Evolutionary conservation across 2,329 filamentous ascomycete genomes (phyloP), one percentile per base, ranked within the genome.

Genomic region (Teratosphaeria destructans): DNA sequence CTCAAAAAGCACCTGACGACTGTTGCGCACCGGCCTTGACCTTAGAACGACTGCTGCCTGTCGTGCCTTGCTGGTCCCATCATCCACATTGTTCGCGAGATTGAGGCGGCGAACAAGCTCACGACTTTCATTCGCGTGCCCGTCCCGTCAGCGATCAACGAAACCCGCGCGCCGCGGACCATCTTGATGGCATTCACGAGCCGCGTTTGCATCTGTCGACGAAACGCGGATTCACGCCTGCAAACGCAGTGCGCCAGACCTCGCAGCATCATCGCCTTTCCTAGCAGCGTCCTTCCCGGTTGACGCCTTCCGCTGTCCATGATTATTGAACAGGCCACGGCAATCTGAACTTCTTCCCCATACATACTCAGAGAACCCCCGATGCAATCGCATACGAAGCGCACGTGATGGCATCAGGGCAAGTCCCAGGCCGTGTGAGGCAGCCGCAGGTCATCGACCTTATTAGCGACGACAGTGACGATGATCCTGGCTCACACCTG

Each of bases 391-490:
- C 55, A 47, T 39, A 43, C 4, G 37, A 16, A 27, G 14, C 3
- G 12, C 23, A 37, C 14, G 26, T 37, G 16, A 37, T 52, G 32
- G 54, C 54, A 27, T 14, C 54, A n/a, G 29, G 3, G 7, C 58
- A 53, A 5, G 19, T 49, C 5, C 43, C 43, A 49, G 16, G 43
- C n/a, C 43, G 43, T 23, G 43, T 23, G 16, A 49, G 43, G 29
- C 55, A 52, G 10, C 58, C 57, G 23, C 61, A 61, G 16, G 59
- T 69, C 37, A 65, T 69, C 57, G 64, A 69, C 55, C 63, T 69
- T 6, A 52, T 64, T 32, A 64, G 62, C 60, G 65, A 67, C 39
- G 60, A 63, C 16, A 62, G 65, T 6, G 64, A 68, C 32, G 61
- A 35, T 10, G 52, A 59, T 37, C 43, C 23, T 7, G 57, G 10